These are phyloP conservation scores for Circinella umbellata DNA, from an alignment of 371 early-diverging fungal genomes.

Conservation along the genomic window DNA sequence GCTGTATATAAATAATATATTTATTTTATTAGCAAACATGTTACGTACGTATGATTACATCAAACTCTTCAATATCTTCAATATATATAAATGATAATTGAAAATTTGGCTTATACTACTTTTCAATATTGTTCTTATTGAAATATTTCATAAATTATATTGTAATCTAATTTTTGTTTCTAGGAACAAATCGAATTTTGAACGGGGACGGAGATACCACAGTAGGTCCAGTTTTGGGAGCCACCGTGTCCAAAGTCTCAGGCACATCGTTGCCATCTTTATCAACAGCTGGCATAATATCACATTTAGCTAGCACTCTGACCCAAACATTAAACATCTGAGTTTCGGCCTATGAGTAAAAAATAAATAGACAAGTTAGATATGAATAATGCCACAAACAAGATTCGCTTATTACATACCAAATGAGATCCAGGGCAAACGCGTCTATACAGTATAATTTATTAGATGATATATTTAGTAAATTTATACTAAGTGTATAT, in stretches of 20 bases:
- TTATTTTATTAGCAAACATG: too few relatives aligned
- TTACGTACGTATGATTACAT: too few relatives aligned
- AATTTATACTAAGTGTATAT: not conserved
- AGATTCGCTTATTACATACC: conserved; percentile 2
- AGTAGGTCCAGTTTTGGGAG: not conserved
- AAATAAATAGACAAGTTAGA: not conserved
- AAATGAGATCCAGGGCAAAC: conserved; percentile 17
- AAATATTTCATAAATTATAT: too few relatives aligned
- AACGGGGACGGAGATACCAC: not conserved
- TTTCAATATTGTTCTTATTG: too few relatives aligned
- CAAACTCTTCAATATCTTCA: too few relatives aligned
- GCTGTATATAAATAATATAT: too few relatives aligned
- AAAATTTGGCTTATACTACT: too few relatives aligned
- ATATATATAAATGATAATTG: too few relatives aligned
- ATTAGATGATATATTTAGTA: not conserved
- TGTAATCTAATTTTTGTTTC: not conserved
- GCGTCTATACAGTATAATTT: not conserved
- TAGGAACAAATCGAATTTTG: not conserved
- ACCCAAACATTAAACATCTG: not conserved
- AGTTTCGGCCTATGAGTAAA: conserved; percentile 3
- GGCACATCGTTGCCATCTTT: not conserved
- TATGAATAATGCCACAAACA: not conserved
- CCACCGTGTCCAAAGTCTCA: not conserved
- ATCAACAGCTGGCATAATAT: conserved; percentile 2
- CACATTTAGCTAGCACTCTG: not conserved